Evolutionary conservation across 2,329 filamentous ascomycete genomes (phyloP).

Genomic region (Thermothelomyces thermophilus): DNA sequence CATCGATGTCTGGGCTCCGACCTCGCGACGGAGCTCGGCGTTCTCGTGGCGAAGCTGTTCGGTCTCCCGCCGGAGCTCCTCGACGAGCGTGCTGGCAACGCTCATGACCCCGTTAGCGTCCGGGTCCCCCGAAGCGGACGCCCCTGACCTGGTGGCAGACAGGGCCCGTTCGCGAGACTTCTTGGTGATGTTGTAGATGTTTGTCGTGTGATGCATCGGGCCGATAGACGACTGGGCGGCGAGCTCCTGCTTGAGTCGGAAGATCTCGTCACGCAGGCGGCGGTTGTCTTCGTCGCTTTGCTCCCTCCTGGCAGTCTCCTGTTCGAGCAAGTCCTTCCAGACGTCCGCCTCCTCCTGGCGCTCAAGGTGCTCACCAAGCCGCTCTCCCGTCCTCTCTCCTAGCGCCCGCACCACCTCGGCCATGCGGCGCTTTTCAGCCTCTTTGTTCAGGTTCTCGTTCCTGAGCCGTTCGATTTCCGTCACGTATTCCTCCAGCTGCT

Average conservation of each 20-base stretch:
- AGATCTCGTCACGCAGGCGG: slow-evolving; percentile 75
- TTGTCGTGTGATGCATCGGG: slow-evolving; percentile 52
- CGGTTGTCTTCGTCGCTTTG: slow-evolving; percentile 86
- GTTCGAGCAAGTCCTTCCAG: slow-evolving; percentile 90
- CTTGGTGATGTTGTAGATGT: slow-evolving; percentile 59
- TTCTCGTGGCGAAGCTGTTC: slow-evolving; percentile 87
- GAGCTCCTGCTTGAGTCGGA: slow-evolving; percentile 60
- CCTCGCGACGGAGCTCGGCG: slow-evolving; percentile 81
- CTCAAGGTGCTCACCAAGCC: slow-evolving; percentile 43
- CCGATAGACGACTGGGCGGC: slow-evolving; percentile 28
- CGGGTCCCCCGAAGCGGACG: slow-evolving; percentile 43
- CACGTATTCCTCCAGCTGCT: slow-evolving; percentile 78
- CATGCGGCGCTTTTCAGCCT: slow-evolving; percentile 80
- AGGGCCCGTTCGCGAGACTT: slow-evolving; percentile 40
- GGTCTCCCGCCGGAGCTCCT: slow-evolving; percentile 63
- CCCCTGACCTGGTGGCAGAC: slow-evolving; percentile 45
- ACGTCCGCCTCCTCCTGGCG: slow-evolving; percentile 67
- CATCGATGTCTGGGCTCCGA: slow-evolving; percentile 95
- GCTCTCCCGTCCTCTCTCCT: slow-evolving; percentile 36
- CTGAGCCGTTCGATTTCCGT: slow-evolving; percentile 76
- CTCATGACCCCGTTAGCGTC: slow-evolving; percentile 49
- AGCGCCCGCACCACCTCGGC: slow-evolving; percentile 65
- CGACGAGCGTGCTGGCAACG: slow-evolving; percentile 60
- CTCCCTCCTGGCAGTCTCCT: slow-evolving; percentile 82
- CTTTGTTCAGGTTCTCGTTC: slow-evolving; percentile 68